Conservation (phyloP, 1,139 yeast species). For the Yamadazyma sp. region DNA sequence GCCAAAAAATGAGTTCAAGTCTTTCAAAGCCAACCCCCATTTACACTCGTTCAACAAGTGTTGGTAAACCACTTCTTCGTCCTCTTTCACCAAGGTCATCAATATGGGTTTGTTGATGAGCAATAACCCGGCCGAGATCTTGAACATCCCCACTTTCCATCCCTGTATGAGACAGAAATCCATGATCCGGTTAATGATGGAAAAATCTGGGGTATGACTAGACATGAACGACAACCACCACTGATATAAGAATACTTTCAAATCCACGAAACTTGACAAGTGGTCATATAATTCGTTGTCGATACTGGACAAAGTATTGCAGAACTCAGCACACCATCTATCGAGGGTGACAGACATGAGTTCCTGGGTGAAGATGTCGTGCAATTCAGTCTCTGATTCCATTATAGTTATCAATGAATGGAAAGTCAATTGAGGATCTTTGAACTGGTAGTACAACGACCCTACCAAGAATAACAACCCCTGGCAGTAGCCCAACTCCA, state of each 20-base stretch:
- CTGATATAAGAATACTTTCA: conserved; percentile 52
- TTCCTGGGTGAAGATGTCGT: conserved; percentile 55
- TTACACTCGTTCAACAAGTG: conserved; percentile 58
- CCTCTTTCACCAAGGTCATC: conserved; percentile 46
- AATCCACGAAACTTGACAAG: conserved; percentile 41
- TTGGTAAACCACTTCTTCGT: conserved; percentile 63
- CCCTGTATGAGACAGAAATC: conserved; percentile 63
- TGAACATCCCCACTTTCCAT: conserved; percentile 61
- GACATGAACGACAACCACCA: conserved; percentile 71
- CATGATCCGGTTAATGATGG: conserved; percentile 51
- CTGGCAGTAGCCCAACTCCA: conserved; percentile 72
- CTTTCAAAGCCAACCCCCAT: conserved; percentile 53
- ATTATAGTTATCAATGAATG: conserved; percentile 58
- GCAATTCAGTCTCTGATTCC: conserved; percentile 60
- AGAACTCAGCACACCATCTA: conserved; percentile 56
- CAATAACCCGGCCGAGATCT: conserved; percentile 58
- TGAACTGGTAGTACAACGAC: conserved; percentile 54
- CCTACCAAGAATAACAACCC: conserved; percentile 69
- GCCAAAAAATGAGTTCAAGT: conserved; percentile 46
- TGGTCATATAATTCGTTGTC: conserved; percentile 49
- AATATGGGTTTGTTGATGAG: conserved; percentile 53
- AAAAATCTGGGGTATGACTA: conserved; percentile 57
- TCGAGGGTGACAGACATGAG: conserved; percentile 59
- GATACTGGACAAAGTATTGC: conserved; percentile 36
- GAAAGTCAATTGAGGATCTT: conserved; percentile 48